Evolutionary conservation across 257 asterid genomes (phyloP).

Genomic region (Asclepias syriaca): DNA sequence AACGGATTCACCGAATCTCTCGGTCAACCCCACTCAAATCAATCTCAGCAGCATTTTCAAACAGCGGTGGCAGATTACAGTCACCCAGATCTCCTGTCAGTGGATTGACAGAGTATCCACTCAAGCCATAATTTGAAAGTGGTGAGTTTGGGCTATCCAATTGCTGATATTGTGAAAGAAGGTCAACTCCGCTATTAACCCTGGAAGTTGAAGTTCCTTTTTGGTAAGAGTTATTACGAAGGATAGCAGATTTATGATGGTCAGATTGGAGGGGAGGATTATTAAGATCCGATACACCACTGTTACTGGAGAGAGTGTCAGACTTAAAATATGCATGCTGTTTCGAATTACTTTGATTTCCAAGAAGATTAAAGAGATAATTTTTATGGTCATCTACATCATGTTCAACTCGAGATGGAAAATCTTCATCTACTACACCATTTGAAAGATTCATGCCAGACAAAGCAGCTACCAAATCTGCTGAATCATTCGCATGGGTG

Average conservation of each 20-base stretch:
- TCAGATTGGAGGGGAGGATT: conserved; percentile 40
- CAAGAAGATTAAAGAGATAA: conserved; percentile 53
- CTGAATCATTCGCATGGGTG: conserved; percentile 47
- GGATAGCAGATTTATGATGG: conserved; percentile 39
- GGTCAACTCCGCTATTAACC: conserved; percentile 43
- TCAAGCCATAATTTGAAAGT: conserved; percentile 41
- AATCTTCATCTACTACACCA: conserved; percentile 44
- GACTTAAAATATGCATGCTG: conserved; percentile 48
- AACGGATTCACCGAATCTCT: conserved; percentile 53
- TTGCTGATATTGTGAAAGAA: conserved; percentile 57
- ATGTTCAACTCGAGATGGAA: conserved; percentile 39
- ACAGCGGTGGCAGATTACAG: conserved; percentile 74
- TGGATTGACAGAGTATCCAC: conserved; percentile 73
- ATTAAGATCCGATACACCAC: conserved; percentile 34
- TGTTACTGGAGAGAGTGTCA: conserved; percentile 32
- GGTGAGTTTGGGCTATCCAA: conserved; percentile 76
- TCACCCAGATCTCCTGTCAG: conserved; percentile 60
- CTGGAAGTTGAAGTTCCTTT: conserved; percentile 56
- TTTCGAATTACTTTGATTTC: conserved; percentile 47
- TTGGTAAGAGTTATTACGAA: conserved; percentile 43
- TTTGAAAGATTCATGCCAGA: conserved; percentile 76
- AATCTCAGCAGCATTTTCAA: conserved; percentile 86
- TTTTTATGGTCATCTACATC: conserved; percentile 40
- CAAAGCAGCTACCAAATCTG: conserved; percentile 75
- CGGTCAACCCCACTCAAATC: conserved; percentile 56